Evolutionary conservation across 768 basidiomycete species (phyloP).

Genomic region (Xerocomellus chrysenteron): DNA sequence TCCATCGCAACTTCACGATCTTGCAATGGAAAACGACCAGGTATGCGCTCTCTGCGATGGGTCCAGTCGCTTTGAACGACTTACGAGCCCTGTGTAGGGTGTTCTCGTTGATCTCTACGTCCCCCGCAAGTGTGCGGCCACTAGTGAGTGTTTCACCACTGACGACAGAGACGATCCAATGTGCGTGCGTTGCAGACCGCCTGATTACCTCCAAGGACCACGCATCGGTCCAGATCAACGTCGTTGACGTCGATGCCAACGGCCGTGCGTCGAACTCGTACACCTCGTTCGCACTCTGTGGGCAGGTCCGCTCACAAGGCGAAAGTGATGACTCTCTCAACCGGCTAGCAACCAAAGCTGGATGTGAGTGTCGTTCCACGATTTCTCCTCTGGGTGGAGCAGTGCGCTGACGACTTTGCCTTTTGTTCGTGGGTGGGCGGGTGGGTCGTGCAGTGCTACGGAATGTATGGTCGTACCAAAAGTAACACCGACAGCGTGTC

Average conservation of each 20-base stretch:
- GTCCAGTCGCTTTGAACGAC: background rate
- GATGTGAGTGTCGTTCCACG: slow-evolving; percentile 61
- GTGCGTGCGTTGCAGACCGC: slow-evolving; percentile 60
- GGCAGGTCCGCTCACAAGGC: slow-evolving; percentile 90
- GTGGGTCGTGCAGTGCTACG: slow-evolving; percentile 68
- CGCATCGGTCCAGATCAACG: slow-evolving; percentile 94
- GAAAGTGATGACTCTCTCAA: slow-evolving; percentile 97
- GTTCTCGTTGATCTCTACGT: slow-evolving; percentile 99
- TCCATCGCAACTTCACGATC: slow-evolving; percentile 11
- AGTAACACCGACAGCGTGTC: slow-evolving; percentile 47
- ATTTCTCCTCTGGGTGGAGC: background rate
- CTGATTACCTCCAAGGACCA: slow-evolving; percentile 99
- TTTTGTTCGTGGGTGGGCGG: background rate
- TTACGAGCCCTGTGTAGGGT: slow-evolving; percentile 53
- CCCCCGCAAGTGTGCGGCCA: slow-evolving; percentile 98
- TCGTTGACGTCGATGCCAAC: slow-evolving; percentile 90
- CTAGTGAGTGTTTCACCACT: slow-evolving; percentile 60
- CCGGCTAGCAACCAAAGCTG: slow-evolving; percentile 92
- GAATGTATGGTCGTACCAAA: slow-evolving; percentile 95
- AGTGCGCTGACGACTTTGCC: slow-evolving; percentile 7
- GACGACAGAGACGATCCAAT: background rate
- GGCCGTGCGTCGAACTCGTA: slow-evolving; percentile 77
- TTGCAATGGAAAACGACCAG: slow-evolving; percentile 88
- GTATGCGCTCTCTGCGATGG: slow-evolving; percentile 40
- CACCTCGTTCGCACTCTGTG: slow-evolving; percentile 93